Base-by-base conservation (phyloP, 352 stramenopile species). In the Phytopythium kandeliae region DNA sequence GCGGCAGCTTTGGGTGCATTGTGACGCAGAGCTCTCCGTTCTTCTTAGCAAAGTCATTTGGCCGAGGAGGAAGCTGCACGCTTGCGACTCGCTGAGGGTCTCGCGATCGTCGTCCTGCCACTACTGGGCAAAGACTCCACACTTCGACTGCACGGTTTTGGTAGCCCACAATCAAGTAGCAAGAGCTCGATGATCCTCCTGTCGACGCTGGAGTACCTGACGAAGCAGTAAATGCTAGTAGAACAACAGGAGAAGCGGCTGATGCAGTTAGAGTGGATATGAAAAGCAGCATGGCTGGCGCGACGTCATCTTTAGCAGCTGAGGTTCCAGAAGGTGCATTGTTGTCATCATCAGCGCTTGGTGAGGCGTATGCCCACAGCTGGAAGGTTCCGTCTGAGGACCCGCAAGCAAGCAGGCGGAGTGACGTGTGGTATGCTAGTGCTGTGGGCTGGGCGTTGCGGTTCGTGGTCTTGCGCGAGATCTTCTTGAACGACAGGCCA, bases 381-480 rank as follows among this genome's bases (percentile, higher is more conserved):
- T 86, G 75, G 24, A 89, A 62, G 16, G 60, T 73, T 42, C 82
- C 82, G 48, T 93, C 82, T 3, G 70, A 79, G 9, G 69, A 78
- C 6, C 82, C 82, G 2, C 67, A 86, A 10, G 57, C 75, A 12
- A 93, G 62, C n/a, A 84, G 58, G 17, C 69, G 70, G 0, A 62
- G 52, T 19, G 66, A 19, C 0, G 79, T 85, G 22, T 71, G 60
- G 57, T 86, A 93, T 25, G 79, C 63, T 10, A 93, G 57, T 10
- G 57, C 66, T 19, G 67, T 62, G 33, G 89, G 55, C 3, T 78
- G 71, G 42, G 62, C 73, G 51, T 61, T 86, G 42, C 79, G 74
- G 51, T 75, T 79, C 24, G 72, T 57, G 19, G 66, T 76, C 49
- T 91, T 91, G 34, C 82, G 78, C 3, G 75, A 67, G 30, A 93